Evolutionary conservation across 78 protist species (phyloP), one percentile per base, ranked within the genome.

Genomic region (Polysphondylium violaceum): DNA sequence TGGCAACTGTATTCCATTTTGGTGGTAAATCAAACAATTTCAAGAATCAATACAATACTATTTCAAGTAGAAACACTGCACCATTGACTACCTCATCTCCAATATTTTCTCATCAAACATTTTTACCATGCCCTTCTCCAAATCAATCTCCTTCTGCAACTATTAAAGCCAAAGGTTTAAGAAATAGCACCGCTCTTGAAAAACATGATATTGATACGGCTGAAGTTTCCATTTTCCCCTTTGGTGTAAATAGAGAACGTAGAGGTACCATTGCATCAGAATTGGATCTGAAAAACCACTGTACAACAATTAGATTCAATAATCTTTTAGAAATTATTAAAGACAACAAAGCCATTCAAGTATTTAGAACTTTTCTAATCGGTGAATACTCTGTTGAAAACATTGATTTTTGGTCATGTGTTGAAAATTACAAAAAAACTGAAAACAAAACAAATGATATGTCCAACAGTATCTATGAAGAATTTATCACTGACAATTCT

Each of bases 301-400:
- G 31, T 16, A 2, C 59, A 21, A 31, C 75, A 43, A 47, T 68
- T 17, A 55, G 14, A 7, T 9, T 17, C 5, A 17, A n/a, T 17
- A 56, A 14, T 56, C 50, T 83, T 6, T 40, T 41, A 3, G 90
- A 83, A 14, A 25, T 83, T 25, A n/a, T 83, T 0, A 60, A 43
- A 2, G 90, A 83, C 23, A 31, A 41, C 5, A 21, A 41, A 25
- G 56, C 64, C 1, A 83, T 33, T 40, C 68, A 83, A 16, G 47
- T 51, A 58, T 68, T 83, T 35, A 31, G 67, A 67, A 33, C 77
- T 27, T 83, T 83, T 51, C 68, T 83, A 23, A 43, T 8, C 23
- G 58, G 79, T n/a, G 90, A 83, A 35, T 83, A 53, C 78, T 83
- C 90, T 9, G 47, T 44, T 21, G 90, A 83, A 43, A 83, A 83